A percentile compares a stretch with the other conserved stretches of the same genome.
Evolutionary conservation across 73 alveolate species (phyloP).

Genomic region (Tetrahymena malaccensis): DNA sequence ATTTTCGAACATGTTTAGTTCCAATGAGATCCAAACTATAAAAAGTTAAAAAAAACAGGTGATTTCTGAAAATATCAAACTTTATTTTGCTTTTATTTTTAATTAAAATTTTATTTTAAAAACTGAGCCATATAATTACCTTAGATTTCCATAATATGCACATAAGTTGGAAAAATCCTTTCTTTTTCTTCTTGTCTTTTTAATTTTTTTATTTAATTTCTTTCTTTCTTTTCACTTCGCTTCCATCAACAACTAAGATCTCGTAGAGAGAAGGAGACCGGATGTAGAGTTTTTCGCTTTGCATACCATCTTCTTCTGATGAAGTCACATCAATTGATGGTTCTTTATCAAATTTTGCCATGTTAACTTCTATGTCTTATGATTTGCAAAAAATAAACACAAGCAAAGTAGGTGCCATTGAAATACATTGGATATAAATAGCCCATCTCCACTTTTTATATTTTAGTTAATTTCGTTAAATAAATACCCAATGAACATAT

Average conservation of each 20-base stretch:
- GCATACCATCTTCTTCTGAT: neutral
- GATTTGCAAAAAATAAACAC: neutral
- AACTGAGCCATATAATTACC: neutral
- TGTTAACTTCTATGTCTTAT: neutral
- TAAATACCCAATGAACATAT: neutral
- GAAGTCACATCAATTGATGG: neutral
- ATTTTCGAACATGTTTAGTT: neutral
- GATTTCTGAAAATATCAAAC: too few species aligned
- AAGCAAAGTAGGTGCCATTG: neutral
- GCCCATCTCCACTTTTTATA: conserved; percentile 19
- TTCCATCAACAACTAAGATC: neutral
- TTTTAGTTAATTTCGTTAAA: neutral
- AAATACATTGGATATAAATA: neutral
- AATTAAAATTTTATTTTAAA: neutral
- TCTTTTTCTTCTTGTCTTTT: neutral
- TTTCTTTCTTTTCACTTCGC: neutral
- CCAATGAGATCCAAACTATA: neutral
- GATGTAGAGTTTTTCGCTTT: neutral
- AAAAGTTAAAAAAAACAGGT: neutral
- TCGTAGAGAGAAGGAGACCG: neutral
- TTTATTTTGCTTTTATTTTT: too few species aligned
- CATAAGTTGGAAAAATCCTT: neutral
- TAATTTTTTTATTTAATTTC: neutral
- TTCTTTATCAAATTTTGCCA: neutral
- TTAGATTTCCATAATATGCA: neutral